Conservation (phyloP, 805 yeast genomes). For the Candida saitoana region DNA sequence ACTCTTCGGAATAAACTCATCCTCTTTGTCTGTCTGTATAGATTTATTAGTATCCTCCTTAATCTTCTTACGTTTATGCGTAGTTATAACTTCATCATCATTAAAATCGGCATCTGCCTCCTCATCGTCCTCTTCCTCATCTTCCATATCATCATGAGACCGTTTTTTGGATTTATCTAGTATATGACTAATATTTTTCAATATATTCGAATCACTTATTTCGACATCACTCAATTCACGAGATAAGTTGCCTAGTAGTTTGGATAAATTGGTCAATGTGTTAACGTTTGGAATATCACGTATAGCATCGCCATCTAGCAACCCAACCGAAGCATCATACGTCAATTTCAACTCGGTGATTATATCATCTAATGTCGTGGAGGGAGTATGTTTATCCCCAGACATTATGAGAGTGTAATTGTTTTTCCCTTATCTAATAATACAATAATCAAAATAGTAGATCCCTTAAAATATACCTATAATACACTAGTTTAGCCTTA, state of each 20-base stretch:
- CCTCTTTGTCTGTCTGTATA: constrained; percentile 7
- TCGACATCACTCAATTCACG: constrained; percentile 35
- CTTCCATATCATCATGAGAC: background rate
- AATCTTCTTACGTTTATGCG: constrained; percentile 5
- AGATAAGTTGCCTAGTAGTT: constrained; percentile 37
- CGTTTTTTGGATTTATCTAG: constrained; percentile 9
- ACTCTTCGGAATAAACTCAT: constrained; percentile 31
- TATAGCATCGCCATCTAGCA: constrained; percentile 55
- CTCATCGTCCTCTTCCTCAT: constrained; percentile 4
- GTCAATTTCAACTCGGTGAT: constrained; percentile 49
- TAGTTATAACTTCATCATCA: constrained; percentile 8
- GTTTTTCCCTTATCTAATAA: background rate
- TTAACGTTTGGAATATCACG: constrained; percentile 39
- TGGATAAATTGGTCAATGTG: constrained; percentile 42
- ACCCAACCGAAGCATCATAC: constrained; percentile 57
- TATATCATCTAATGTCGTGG: constrained; percentile 47
- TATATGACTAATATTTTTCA: constrained; percentile 16
- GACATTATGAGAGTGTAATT: constrained; percentile 1
- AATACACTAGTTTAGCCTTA: too few relatives aligned
- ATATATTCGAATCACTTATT: constrained; percentile 24
- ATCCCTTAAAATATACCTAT: background rate
- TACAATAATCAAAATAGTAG: background rate
- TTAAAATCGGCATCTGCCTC: constrained; percentile 15
- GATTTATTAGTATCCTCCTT: constrained; percentile 1
- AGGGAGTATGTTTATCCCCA: constrained; percentile 23